Conservation (phyloP, 1,139 yeast genomes). For the Casaregolazyma suthepensis region DNA sequence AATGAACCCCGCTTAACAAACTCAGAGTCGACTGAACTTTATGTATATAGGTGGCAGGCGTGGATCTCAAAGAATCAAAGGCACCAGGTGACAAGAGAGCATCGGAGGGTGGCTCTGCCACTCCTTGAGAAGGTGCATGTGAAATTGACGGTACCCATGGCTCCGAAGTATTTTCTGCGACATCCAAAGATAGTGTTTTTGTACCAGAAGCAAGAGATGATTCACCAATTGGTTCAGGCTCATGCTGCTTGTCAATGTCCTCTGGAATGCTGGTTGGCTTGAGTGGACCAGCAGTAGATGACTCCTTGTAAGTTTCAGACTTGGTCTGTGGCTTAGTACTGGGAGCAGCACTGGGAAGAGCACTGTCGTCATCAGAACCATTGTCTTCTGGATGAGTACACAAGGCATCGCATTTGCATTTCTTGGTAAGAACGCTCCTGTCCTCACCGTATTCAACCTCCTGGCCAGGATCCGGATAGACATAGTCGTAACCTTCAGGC, state of each 20-base stretch:
- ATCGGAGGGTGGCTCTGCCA: background rate
- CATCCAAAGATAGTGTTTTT: no score
- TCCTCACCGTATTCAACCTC: conserved; percentile 24
- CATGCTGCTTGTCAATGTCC: background rate
- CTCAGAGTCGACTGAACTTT: background rate
- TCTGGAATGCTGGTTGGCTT: background rate
- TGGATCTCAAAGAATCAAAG: background rate
- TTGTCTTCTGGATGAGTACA: background rate
- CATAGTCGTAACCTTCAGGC: conserved; percentile 24
- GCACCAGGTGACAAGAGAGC: background rate
- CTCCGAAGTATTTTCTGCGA: background rate
- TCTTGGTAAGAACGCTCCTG: conserved; percentile 17
- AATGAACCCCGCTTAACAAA: background rate
- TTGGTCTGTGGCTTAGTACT: no score
- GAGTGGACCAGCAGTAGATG: conserved; percentile 5
- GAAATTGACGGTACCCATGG: background rate
- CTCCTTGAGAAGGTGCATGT: background rate
- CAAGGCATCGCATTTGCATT: conserved; percentile 12
- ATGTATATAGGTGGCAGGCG: background rate
- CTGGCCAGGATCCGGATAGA: conserved; percentile 24
- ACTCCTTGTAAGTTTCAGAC: no score
- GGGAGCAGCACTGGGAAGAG: no score
- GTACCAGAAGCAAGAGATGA: no score
- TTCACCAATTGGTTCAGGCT: background rate
- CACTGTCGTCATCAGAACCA: background rate